Percentiles rank a stretch among this genome's conserved stretches.
Conservation (phyloP, 2,329 filamentous ascomycete genomes). For the Sarocladium oryzae region DNA sequence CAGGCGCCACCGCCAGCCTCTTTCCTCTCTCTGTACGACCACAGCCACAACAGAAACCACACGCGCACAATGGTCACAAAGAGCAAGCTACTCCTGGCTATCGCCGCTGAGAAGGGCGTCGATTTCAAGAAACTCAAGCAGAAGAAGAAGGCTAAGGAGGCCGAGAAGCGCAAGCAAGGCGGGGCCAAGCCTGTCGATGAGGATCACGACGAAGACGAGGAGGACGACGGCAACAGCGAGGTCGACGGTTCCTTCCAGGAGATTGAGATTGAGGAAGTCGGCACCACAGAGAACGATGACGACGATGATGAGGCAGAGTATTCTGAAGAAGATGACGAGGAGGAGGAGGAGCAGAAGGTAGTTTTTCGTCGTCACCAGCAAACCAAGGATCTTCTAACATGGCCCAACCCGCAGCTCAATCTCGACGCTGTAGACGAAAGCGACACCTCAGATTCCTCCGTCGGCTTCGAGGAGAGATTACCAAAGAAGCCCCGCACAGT, state of each 20-base stretch:
- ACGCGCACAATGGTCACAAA: conserved; percentile 32
- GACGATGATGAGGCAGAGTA: conserved; percentile 34
- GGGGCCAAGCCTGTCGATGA: conserved; percentile 3
- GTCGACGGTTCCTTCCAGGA: conserved; percentile 15
- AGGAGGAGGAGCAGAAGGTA: too few species aligned
- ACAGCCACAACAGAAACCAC: too few species aligned
- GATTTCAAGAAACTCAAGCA: conserved; percentile 48
- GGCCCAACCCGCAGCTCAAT: conserved; percentile 35
- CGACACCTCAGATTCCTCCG: conserved; percentile 60
- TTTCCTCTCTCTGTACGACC: background rate
- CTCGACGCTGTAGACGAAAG: conserved; percentile 53
- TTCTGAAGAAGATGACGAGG: conserved; percentile 13
- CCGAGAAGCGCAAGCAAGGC: conserved; percentile 31
- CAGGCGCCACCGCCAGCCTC: background rate
- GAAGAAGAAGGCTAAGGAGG: conserved; percentile 40
- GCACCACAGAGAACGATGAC: conserved; percentile 17
- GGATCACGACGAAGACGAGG: conserved; percentile 19
- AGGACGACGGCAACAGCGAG: conserved; percentile 14
- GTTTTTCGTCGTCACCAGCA: too few species aligned
- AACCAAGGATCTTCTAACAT: background rate
- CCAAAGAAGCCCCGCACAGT: conserved; percentile 22
- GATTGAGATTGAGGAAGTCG: conserved; percentile 4
- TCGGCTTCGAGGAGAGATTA: conserved; percentile 71
- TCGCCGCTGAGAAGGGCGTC: conserved; percentile 47
- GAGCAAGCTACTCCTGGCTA: conserved; percentile 46